These are phyloP conservation scores for Penicillium subrubescens DNA, from an alignment of 495 filamentous ascomycete genomes.

Conservation along the genomic window DNA sequence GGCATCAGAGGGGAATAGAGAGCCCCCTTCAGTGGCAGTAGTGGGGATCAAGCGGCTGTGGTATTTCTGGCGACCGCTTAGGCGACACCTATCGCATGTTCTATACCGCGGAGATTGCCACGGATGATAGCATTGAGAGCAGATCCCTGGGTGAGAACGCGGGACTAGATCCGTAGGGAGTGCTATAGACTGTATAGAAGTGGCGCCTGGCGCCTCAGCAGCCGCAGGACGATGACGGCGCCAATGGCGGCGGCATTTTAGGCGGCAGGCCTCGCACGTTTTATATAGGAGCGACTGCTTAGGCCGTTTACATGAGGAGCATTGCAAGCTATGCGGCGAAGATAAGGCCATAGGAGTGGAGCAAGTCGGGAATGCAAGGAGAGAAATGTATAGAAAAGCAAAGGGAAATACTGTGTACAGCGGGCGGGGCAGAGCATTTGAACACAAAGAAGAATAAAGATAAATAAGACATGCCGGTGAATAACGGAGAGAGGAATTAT, in stretches of 20 bases:
- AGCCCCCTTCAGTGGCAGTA: neutral
- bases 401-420: neutral
- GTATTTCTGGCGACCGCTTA: constrained; percentile 7
- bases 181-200: neutral
- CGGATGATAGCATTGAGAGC: constrained; percentile 1
- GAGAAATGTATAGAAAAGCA: constrained; percentile 9
- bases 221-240: neutral
- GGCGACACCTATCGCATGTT: constrained; percentile 9
- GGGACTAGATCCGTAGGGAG: neutral
- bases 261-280: constrained; percentile 6
- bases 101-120: constrained; percentile 9
- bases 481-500: neutral
- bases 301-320: constrained; percentile 5
- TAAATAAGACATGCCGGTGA: neutral
- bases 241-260: neutral
- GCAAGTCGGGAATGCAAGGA: neutral
- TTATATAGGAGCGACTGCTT: constrained; percentile 8
- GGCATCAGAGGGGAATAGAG: neutral
- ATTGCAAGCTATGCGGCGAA: constrained; percentile 1
- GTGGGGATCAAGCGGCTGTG: neutral
- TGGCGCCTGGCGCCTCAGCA: neutral
- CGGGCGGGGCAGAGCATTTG: neutral
- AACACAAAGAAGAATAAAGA: neutral
- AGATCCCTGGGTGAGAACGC: neutral
- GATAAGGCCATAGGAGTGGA: constrained; percentile 1